Evolutionary conservation across 805 yeast genomes (phyloP), one percentile per base, ranked within the genome.

Genomic region (Clavispora vitiphila): DNA sequence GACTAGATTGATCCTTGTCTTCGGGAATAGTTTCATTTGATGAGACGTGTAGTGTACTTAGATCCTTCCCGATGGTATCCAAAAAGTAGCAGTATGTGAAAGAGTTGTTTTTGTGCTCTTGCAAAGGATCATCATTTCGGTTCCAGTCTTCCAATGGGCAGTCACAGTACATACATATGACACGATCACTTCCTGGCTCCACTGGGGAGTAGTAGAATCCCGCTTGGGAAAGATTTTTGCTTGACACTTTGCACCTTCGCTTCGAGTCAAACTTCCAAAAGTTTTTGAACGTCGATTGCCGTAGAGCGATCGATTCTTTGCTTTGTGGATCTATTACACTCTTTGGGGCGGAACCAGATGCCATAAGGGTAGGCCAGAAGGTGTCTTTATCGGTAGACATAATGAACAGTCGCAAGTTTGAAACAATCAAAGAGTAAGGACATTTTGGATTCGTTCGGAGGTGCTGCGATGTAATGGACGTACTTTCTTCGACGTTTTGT

Each of bases 71-170:
- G 20, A 23, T 20, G 5, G 41, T 38, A 1, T 54, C 61, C 8
- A 66, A 47, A 39, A 65, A 62, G 43, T 56, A 61, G 39, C 72
- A 66, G 36, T 49, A 53, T 32, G 39, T 46, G 30, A 48, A 35
- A 3, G 49, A 43, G 34, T 56, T 55, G 14, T 40, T 58, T 48
- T 35, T 53, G 54, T 85, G 93, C 48, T 80, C 88, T 9, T 42
- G 65, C 8, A 71, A 44, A 0, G 90, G 91, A 43, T 75, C 78
- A 59, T 86, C 93, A 2, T 65, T 70, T 1, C 61, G 56, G 43
- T 76, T 85, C 90, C 91, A 84, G 21, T 57, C 58, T 35, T 64
- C 67, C 19, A 58, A 44, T 4, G 61, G 53, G 31, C 61, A 58
- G n/a, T 57, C 62, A 37, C 63, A 58, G 37, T 58, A 56, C 48